Evolutionary conservation across 192 early-diverging fungal genomes (phyloP).

Genomic region (Chytriomyces hyalinus): DNA sequence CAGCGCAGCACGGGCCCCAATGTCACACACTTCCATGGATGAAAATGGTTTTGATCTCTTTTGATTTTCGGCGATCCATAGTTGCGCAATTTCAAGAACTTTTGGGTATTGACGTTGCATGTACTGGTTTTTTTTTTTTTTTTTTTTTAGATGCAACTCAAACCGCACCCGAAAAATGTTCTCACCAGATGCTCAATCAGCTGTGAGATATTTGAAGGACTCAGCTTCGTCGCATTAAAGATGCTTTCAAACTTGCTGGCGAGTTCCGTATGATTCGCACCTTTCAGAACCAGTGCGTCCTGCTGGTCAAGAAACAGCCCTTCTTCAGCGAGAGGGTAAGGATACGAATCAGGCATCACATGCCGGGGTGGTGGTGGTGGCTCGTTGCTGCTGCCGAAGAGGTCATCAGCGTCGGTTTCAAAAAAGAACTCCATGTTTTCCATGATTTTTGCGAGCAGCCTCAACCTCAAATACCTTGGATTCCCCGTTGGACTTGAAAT

Average conservation of each 20-base stretch:
- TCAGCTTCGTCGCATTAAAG: background rate
- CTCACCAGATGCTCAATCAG: too few relatives aligned
- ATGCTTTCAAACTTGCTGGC: background rate
- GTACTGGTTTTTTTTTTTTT: background rate
- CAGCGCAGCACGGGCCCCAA: background rate
- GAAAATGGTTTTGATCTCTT: constrained; percentile 7
- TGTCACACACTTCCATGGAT: constrained; percentile 16
- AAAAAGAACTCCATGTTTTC: background rate
- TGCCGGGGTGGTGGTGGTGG: background rate
- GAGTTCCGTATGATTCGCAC: background rate
- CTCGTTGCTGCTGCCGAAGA: background rate
- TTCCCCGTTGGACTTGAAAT: too few relatives aligned
- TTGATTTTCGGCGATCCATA: constrained; percentile 15
- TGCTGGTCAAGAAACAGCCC: background rate
- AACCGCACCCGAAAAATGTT: too few relatives aligned
- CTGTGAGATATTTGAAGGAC: too few relatives aligned
- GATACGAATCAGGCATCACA: background rate
- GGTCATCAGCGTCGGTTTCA: constrained; percentile 5
- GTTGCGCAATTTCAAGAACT: background rate
- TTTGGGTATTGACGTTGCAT: background rate
- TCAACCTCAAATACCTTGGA: too few relatives aligned
- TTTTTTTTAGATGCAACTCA: too few relatives aligned
- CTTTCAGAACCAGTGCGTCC: background rate
- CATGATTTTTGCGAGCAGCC: too few relatives aligned
- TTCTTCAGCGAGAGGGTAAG: constrained; percentile 4